Percentiles rank a stretch among this genome's conserved stretches.
Evolutionary conservation across 495 filamentous ascomycete species (phyloP).

Genomic region (Neurospora sp.): DNA sequence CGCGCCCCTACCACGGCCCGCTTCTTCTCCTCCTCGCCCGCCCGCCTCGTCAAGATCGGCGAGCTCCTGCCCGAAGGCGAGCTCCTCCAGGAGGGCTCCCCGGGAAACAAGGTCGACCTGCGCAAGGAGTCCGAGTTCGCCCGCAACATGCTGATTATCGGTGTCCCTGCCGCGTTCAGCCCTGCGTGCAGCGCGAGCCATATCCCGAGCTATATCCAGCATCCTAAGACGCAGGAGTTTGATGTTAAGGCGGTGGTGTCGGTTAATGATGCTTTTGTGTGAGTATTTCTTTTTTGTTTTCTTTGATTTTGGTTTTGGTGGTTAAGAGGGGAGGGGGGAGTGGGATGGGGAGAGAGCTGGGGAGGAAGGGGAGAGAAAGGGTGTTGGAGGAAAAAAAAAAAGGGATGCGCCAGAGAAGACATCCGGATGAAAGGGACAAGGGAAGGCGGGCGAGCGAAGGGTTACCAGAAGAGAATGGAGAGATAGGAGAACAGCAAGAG

Average conservation of each 20-base stretch:
- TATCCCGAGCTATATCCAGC: conserved; percentile 72
- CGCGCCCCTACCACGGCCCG: conserved; percentile 10
- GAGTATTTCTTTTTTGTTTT: conserved; percentile 25
- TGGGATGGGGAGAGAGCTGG: neutral
- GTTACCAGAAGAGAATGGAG: neutral
- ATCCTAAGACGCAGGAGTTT: conserved; percentile 59
- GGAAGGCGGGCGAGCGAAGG: neutral
- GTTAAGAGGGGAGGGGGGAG: neutral
- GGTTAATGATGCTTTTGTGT: conserved; percentile 96
- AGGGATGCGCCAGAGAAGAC: neutral
- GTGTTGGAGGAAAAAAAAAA: neutral
- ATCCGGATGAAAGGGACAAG: neutral
- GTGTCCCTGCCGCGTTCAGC: conserved; percentile 82
- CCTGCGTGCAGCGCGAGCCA: conserved; percentile 72
- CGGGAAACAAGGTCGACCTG: conserved; percentile 80
- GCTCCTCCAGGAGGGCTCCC: conserved; percentile 49
- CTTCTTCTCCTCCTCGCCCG: conserved; percentile 44
- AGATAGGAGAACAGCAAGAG: neutral
- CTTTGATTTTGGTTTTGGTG: neutral
- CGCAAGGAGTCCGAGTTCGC: conserved; percentile 57
- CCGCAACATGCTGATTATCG: conserved; percentile 65
- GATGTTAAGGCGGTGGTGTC: conserved; percentile 78
- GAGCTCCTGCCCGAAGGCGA: conserved; percentile 53
- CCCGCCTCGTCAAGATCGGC: conserved; percentile 44
- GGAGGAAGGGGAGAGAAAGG: neutral